Evolutionary conservation across 2,329 filamentous ascomycete species (phyloP).

Genomic region (Xylariomycetidae sp.): DNA sequence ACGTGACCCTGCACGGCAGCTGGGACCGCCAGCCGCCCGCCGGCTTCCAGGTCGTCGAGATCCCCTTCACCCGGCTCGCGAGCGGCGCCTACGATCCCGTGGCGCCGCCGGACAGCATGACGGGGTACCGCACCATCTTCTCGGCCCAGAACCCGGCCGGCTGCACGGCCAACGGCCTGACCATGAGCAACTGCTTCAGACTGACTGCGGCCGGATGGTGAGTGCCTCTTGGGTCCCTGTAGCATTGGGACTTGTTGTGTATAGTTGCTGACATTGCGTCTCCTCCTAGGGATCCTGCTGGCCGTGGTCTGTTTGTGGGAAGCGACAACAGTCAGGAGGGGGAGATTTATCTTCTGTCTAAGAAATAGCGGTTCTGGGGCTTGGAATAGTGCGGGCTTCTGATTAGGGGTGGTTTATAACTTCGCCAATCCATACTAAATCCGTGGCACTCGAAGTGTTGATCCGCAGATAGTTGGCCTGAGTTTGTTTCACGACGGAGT

Average conservation of each 20-base stretch:
- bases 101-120: constrained; percentile 21
- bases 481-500: too few relatives aligned
- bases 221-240: constrained; percentile 1
- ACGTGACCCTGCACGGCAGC: constrained; percentile 57
- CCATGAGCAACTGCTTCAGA: constrained; percentile 31
- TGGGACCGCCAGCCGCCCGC: constrained; percentile 40
- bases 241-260: too few relatives aligned
- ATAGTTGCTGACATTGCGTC: too few relatives aligned
- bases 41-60: constrained; percentile 34
- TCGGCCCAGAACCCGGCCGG: constrained; percentile 27
- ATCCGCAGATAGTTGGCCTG: too few relatives aligned
- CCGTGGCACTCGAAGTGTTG: too few relatives aligned
- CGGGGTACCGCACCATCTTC: constrained; percentile 28
- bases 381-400: too few relatives aligned
- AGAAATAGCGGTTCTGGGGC: too few relatives aligned
- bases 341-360: constrained; percentile 25
- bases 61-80: constrained; percentile 26
- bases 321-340: constrained; percentile 33
- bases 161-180: constrained; percentile 30
- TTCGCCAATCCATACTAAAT: too few relatives aligned
- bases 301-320: constrained; percentile 30
- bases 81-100: constrained; percentile 27
- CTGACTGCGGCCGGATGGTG: constrained; percentile 28
- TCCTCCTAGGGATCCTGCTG: constrained; percentile 24
- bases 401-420: too few relatives aligned